Conservation (phyloP, 2,329 filamentous ascomycete species). For the Ciborinia camelliae region DNA sequence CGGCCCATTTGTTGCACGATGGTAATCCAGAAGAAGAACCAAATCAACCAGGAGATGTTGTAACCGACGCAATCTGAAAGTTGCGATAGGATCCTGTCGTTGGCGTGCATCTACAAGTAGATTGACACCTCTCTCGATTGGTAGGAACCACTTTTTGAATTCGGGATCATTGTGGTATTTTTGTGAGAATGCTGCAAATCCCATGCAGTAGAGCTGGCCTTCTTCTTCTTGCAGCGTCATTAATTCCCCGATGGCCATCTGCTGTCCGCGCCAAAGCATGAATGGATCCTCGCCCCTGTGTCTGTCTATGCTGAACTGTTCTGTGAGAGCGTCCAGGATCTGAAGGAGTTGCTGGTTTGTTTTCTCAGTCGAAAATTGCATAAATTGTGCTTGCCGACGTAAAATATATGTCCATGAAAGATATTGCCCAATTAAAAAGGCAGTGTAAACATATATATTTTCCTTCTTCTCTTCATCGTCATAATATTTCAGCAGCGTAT, state of each 20-base stretch:
- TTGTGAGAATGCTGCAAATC: conserved; percentile 27
- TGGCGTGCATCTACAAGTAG: conserved; percentile 20
- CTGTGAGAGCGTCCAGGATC: conserved; percentile 25
- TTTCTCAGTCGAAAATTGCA: conserved; percentile 30
- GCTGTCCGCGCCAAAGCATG: conserved; percentile 34
- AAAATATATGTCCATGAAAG: conserved; percentile 33
- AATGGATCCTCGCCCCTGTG: conserved; percentile 26
- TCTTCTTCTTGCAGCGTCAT: conserved; percentile 29
- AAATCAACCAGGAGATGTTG: conserved; percentile 29
- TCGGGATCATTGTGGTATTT: conserved; percentile 24
- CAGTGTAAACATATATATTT: conserved; percentile 29
- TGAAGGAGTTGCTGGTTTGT: conserved; percentile 27
- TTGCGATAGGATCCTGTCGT: conserved; percentile 19
- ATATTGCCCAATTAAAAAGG: conserved; percentile 32
- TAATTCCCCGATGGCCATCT: conserved; percentile 33
- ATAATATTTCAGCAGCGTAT: conserved; percentile 24
- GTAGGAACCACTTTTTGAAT: conserved; percentile 26
- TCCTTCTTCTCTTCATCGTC: conserved; percentile 26
- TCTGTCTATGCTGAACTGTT: conserved; percentile 23
- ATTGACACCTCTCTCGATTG: conserved; percentile 24
- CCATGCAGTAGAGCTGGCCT: conserved; percentile 29
- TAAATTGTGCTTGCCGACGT: conserved; percentile 31
- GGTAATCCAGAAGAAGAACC: conserved; percentile 25
- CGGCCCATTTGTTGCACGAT: conserved; percentile 9
- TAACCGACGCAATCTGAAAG: conserved; percentile 25